Evolutionary conservation across 257 asterid genomes (phyloP).

Genomic region (Capsicum chinense): DNA sequence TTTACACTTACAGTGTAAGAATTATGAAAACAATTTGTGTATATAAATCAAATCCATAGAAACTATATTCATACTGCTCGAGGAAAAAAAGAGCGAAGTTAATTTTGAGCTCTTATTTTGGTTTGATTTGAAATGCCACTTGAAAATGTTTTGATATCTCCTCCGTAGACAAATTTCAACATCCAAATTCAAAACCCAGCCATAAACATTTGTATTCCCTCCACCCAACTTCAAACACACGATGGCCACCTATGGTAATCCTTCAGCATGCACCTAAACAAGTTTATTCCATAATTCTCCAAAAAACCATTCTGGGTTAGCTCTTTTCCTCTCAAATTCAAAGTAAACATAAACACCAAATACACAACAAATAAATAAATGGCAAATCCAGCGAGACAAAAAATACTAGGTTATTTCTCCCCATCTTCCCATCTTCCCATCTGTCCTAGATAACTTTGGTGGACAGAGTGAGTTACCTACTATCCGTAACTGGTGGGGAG

Average conservation of each 20-base stretch:
- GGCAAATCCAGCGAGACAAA: too few relatives aligned
- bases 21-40: neutral
- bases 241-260: neutral
- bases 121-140: neutral
- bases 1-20: neutral
- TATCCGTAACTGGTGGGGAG: too few relatives aligned
- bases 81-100: neutral
- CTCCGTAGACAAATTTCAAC: neutral
- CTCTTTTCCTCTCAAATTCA: neutral
- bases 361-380: neutral
- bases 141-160: too few relatives aligned
- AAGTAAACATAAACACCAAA: slow-evolving; percentile 4
- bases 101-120: neutral
- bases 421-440: too few relatives aligned
- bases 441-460: too few relatives aligned
- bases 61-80: neutral
- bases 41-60: neutral
- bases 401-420: too few relatives aligned
- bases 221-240: neutral
- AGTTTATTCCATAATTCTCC: neutral
- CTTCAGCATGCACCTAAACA: neutral
- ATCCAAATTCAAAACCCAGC: neutral
- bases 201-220: too few relatives aligned
- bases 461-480: too few relatives aligned
- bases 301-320: neutral